These are phyloP conservation scores for Chlorella sp. DNA, from an alignment of 139 green algal species.

Conservation along the genomic window DNA sequence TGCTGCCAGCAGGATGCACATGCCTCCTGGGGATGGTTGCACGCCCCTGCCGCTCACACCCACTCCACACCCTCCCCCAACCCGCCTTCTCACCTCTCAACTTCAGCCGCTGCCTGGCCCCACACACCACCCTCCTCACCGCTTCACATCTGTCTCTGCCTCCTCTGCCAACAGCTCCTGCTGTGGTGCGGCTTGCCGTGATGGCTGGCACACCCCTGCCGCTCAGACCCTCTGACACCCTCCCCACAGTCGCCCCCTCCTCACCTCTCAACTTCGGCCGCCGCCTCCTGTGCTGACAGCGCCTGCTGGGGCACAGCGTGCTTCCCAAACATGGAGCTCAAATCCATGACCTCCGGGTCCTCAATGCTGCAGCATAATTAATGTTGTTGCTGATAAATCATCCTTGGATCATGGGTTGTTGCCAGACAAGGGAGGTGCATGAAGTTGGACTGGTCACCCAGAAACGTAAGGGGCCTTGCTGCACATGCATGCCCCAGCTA, in stretches of 20 bases:
- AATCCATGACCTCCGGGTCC: not conserved
- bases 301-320: not conserved
- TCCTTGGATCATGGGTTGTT: not conserved
- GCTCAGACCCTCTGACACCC: not conserved
- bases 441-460: too few species aligned
- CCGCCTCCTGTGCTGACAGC: not conserved
- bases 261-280: constrained; percentile 9
- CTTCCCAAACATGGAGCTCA: not conserved
- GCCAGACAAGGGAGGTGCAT: not conserved
- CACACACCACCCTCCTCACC: too few species aligned
- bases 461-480: not conserved
- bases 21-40: too few species aligned
- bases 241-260: not conserved
- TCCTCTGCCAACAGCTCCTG: too few species aligned
- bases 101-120: too few species aligned
- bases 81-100: constrained; percentile 26
- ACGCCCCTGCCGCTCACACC: too few species aligned
- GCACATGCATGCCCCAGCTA: not conserved
- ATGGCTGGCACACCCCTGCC: not conserved
- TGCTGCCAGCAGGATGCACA: too few species aligned
- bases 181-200: too few species aligned
- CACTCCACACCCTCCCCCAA: too few species aligned
- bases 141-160: too few species aligned
- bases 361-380: not conserved
- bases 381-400: not conserved